A percentile compares a stretch with the other conserved stretches of the same genome.
phyloP scores from a whole-genome alignment of 2,329 filamentous ascomycete genomes.

The Volutella citrinella region DNA sequence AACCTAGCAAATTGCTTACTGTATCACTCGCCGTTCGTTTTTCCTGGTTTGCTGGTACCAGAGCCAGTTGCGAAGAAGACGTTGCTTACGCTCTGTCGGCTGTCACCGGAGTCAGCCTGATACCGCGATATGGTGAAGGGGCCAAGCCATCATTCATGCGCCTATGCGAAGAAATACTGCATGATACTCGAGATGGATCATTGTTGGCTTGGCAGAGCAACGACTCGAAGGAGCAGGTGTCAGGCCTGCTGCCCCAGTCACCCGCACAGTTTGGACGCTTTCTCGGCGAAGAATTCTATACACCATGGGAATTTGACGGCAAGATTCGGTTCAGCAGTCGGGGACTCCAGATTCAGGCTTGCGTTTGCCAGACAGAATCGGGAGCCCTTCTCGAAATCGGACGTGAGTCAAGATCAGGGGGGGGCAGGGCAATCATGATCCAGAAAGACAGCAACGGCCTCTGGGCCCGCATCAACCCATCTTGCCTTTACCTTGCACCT shows the following conservation, averaged over 20 bases:
- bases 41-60: not conserved
- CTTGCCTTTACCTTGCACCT: too few species aligned
- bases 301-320: too few species aligned
- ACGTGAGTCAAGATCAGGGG: too few species aligned
- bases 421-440: too few species aligned
- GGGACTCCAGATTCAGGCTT: too few species aligned
- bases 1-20: not conserved
- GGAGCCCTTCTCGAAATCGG: too few species aligned
- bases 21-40: not conserved
- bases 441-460: too few species aligned
- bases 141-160: not conserved
- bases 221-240: not conserved
- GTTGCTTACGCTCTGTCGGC: not conserved
- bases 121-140: conserved; percentile 2
- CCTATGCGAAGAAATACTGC: not conserved
- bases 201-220: conserved; percentile 2
- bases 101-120: not conserved
- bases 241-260: not conserved
- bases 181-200: not conserved
- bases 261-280: too few species aligned
- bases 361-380: too few species aligned
- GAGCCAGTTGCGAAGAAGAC: not conserved
- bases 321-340: too few species aligned
- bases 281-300: too few species aligned
- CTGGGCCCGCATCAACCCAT: too few species aligned